These are phyloP conservation scores for Henningerozyma blattae DNA, from an alignment of 805 yeast genomes.

Conservation along the genomic window DNA sequence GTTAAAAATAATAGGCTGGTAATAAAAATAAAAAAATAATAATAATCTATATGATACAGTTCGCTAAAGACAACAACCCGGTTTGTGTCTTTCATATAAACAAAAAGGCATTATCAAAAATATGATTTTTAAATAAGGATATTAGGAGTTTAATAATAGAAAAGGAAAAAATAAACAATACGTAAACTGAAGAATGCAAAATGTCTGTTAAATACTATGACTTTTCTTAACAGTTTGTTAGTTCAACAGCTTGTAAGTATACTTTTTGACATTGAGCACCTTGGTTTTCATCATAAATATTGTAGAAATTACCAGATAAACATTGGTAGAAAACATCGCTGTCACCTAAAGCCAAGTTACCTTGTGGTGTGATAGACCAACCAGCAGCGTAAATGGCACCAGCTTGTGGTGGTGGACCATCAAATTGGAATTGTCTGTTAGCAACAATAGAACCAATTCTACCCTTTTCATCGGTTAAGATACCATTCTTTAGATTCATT, in stretches of 20 bases:
- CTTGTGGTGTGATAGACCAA: conserved; percentile 39
- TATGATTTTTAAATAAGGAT: too few species aligned
- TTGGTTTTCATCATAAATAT: conserved; percentile 52
- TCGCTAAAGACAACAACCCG: too few species aligned
- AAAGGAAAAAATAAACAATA: too few species aligned
- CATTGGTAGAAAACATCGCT: conserved; percentile 54
- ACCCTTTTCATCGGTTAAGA: conserved; percentile 39
- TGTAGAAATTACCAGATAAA: conserved; percentile 63
- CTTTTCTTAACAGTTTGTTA: conserved; percentile 47
- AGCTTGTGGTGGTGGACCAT: conserved; percentile 62
- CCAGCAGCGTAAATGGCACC: conserved; percentile 48
- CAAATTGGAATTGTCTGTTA: conserved; percentile 60
- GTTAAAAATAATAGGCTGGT: too few species aligned
- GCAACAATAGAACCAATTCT: conserved; percentile 59
- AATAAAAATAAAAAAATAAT: too few species aligned
- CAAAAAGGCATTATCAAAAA: too few species aligned
- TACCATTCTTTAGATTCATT: conserved; percentile 34
- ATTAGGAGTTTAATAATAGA: too few species aligned
- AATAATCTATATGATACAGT: too few species aligned
- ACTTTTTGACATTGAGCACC: conserved; percentile 56
- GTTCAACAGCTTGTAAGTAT: conserved; percentile 44
- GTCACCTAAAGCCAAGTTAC: conserved; percentile 46
- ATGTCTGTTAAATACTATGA: too few species aligned
- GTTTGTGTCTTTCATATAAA: too few species aligned
- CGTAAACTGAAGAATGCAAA: too few species aligned